Base-by-base conservation (phyloP, 345 rosid genomes). In the Bretschneidera sinensis region DNA sequence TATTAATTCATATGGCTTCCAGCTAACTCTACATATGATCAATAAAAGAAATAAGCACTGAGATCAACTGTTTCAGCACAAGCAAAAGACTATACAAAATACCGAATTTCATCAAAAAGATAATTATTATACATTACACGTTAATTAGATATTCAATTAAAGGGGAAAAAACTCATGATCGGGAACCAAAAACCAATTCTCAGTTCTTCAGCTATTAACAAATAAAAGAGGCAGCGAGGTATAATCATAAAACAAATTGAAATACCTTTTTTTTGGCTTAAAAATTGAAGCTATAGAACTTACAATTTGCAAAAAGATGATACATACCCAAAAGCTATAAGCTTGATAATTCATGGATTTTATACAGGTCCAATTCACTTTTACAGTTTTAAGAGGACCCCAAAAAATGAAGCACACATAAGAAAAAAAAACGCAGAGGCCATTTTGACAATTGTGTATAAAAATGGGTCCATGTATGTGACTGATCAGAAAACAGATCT, bases 221-320 rank as follows among this genome's bases (percentile, higher is more conserved):
- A 28, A 8, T 2, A 28, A 2, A 28, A 28, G 33, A 8, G 8
- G 33, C 33, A 28, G 8, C 3, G 15, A 39, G 15, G 45, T 1
- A 39, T 14, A 39, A 39, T 39, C 45, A 13, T 7, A 11, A 39
- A 39, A 1, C 45, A 39, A 39, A 1, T 39, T 39, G 9, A 39
- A 39, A 5, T 5, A 39, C 10, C 45, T 4, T 24, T 28, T 17
- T 24, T 51, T 21, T n/a, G n/a, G n/a, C 9, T 1, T 18, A n/a
- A 35, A 61, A 11, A 60, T 25, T 53, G 21, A 63, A 34, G 57
- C 43, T 5, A 23, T 28, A 39, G 14, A 76, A 57, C 68, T 72
- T 66, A 72, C 77, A 56, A 71, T 66, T 35, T 1, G 34, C 2
- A 9, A 25, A 64, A 70, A 73, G n/a, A 61, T 54, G 59, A 61